phyloP scores from a whole-genome alignment of 2,329 filamentous ascomycete genomes.

The Helotiales sp. region DNA sequence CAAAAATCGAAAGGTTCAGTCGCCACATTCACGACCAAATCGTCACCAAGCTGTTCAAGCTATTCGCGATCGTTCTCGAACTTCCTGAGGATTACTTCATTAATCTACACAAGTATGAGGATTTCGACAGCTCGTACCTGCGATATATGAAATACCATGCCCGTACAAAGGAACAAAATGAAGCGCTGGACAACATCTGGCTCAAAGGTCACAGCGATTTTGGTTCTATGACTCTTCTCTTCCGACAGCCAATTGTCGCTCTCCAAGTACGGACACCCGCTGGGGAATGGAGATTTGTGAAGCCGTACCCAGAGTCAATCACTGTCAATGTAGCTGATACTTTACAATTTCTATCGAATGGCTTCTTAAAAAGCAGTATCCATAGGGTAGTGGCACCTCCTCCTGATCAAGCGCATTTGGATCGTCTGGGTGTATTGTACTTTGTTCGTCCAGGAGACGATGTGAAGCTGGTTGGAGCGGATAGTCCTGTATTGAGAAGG shows the following conservation, averaged over 20 bases:
- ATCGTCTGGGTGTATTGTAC: constrained; percentile 46
- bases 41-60: constrained; percentile 53
- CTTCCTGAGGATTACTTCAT: constrained; percentile 57
- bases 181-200: constrained; percentile 44
- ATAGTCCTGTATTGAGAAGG: constrained; percentile 31
- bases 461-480: constrained; percentile 23
- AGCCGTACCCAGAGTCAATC: constrained; percentile 46
- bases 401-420: constrained; percentile 37
- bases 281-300: constrained; percentile 50
- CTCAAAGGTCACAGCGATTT: constrained; percentile 44
- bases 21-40: constrained; percentile 47
- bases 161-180: constrained; percentile 47
- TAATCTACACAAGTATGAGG: constrained; percentile 54
- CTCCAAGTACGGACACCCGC: constrained; percentile 41
- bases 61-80: constrained; percentile 61
- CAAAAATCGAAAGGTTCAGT: constrained; percentile 54
- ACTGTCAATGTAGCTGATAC: constrained; percentile 51
- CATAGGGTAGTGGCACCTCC: constrained; percentile 38
- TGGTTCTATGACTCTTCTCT: constrained; percentile 38
- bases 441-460: constrained; percentile 36
- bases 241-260: constrained; percentile 41
- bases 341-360: constrained; percentile 46
- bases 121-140: constrained; percentile 55
- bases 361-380: constrained; percentile 44
- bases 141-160: constrained; percentile 60